These are phyloP conservation scores for Ilyonectria mors-panacis DNA, from an alignment of 2,329 filamentous ascomycete genomes.

Conservation along the genomic window DNA sequence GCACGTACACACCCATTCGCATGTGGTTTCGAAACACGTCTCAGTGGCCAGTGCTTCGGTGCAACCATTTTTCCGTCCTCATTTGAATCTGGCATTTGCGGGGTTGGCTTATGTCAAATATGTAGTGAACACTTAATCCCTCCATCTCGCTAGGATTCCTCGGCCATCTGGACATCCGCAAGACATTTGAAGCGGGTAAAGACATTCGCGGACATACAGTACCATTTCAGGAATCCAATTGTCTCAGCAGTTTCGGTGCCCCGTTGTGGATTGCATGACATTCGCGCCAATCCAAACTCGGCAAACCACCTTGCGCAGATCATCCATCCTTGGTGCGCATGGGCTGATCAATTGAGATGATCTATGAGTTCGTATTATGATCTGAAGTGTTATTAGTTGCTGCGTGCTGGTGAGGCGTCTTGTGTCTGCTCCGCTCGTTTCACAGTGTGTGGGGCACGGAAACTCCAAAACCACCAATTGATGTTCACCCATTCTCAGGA, in stretches of 20 bases:
- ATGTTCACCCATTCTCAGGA: neutral
- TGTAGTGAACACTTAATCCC: neutral
- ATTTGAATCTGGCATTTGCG: neutral
- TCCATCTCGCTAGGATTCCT: neutral
- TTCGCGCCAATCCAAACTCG: neutral
- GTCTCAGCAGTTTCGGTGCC: neutral
- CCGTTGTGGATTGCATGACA: neutral
- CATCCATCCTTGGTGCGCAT: neutral
- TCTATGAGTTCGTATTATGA: neutral
- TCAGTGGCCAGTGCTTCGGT: conserved; percentile 8
- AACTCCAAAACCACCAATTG: conserved; percentile 8
- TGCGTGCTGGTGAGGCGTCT: neutral
- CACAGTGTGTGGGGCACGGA: neutral
- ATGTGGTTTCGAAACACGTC: conserved; percentile 13
- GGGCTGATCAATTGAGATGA: neutral
- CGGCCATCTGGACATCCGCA: neutral
- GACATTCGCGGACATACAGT: neutral
- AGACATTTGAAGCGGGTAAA: neutral
- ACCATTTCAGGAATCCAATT: neutral
- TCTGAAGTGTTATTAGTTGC: neutral
- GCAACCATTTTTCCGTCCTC: conserved; percentile 13
- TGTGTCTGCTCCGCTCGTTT: neutral
- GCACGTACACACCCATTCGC: conserved; percentile 10
- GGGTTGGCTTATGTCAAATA: neutral
- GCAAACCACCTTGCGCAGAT: neutral